phyloP scores from a whole-genome alignment of 2,329 filamentous ascomycete genomes.

The Chrysoporthe cubensis region DNA sequence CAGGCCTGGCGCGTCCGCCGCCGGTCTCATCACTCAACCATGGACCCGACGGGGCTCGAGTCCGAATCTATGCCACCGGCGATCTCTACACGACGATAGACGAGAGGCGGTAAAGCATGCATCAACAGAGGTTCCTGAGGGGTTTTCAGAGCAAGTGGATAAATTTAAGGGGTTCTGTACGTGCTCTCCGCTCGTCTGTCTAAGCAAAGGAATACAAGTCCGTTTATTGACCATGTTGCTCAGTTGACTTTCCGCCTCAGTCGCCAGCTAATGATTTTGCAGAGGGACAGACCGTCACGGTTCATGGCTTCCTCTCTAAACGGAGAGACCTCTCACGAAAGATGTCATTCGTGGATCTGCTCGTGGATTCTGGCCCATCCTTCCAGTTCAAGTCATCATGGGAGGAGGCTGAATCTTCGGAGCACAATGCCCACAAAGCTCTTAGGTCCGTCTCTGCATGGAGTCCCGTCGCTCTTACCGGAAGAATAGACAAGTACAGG shows the following conservation, averaged over 20 bases:
- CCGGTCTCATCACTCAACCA: slow-evolving; percentile 11
- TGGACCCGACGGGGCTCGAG: slow-evolving; percentile 1
- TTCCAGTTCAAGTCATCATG: slow-evolving; percentile 50
- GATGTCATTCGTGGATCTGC: slow-evolving; percentile 70
- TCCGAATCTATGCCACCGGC: slow-evolving; percentile 1
- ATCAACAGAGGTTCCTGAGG: neutral
- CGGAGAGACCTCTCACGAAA: slow-evolving; percentile 69
- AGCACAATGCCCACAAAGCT: slow-evolving; percentile 42
- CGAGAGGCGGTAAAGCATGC: neutral
- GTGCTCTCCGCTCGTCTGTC: slow-evolving; percentile 39
- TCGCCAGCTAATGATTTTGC: slow-evolving; percentile 34
- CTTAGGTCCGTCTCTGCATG: slow-evolving; percentile 53
- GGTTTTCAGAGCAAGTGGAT: slow-evolving; percentile 33
- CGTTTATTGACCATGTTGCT: slow-evolving; percentile 23
- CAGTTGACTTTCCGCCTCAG: slow-evolving; percentile 39
- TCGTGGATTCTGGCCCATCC: slow-evolving; percentile 34
- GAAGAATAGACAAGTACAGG: slow-evolving; percentile 39
- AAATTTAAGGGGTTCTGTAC: neutral
- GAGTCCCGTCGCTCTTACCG: slow-evolving; percentile 56
- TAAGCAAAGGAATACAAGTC: slow-evolving; percentile 37
- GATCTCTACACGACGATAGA: slow-evolving; percentile 4
- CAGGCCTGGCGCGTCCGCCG: slow-evolving; percentile 4
- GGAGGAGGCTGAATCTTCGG: slow-evolving; percentile 40
- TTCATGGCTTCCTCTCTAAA: slow-evolving; percentile 75
- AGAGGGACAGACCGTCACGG: slow-evolving; percentile 48